phyloP scores from a whole-genome alignment of 805 yeast genomes.

The Saccharomycopsis guyanensis region DNA sequence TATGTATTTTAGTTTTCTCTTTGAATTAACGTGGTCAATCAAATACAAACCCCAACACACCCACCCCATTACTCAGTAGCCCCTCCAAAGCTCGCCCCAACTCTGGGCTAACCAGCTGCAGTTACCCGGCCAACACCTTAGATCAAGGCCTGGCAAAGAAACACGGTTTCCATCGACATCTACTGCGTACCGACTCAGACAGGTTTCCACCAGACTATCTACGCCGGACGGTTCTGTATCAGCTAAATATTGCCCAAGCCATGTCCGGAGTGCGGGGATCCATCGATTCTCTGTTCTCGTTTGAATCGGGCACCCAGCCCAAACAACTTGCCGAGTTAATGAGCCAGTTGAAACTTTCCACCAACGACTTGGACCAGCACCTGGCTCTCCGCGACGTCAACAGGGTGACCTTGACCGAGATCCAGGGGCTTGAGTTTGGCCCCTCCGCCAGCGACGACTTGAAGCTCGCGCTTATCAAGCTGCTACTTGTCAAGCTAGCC shows the following conservation, averaged over 20 bases:
- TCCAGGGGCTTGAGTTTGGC: slow-evolving; percentile 13
- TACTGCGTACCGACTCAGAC: not conserved
- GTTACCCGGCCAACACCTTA: not conserved
- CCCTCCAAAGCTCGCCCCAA: too few relatives aligned
- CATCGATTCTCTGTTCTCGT: slow-evolving; percentile 16
- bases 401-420: slow-evolving; percentile 11
- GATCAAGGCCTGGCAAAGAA: not conserved
- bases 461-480: slow-evolving; percentile 18
- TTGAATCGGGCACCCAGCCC: slow-evolving; percentile 11
- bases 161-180: not conserved
- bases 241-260: too few relatives aligned
- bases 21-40: too few relatives aligned
- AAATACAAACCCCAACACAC: too few relatives aligned
- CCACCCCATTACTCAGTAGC: too few relatives aligned
- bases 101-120: too few relatives aligned
- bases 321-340: not conserved
- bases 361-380: not conserved
- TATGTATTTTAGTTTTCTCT: too few relatives aligned
- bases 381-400: slow-evolving; percentile 6
- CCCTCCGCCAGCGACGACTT: slow-evolving; percentile 8
- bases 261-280: not conserved
- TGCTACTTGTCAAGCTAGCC: slow-evolving; percentile 17
- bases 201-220: too few relatives aligned
- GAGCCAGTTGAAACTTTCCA: not conserved
- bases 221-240: too few relatives aligned